phyloP scores from a whole-genome alignment of 192 early-diverging fungal species.

The Chytriomyces confervae region DNA sequence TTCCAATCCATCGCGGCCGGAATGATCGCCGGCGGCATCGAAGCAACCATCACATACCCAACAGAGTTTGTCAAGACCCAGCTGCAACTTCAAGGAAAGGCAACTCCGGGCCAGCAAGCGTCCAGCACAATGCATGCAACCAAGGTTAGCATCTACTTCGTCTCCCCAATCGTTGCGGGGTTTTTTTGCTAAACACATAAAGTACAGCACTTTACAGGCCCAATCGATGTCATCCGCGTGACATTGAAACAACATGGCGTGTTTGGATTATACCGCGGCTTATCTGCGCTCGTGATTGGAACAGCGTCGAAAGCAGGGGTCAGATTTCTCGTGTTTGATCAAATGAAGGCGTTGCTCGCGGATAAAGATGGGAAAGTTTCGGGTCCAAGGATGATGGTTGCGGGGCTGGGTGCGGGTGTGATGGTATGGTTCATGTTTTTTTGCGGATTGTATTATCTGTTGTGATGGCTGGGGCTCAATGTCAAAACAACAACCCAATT shows the following conservation, averaged over 20 bases:
- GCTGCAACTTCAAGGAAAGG: conserved; percentile 81
- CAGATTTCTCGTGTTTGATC: conserved; percentile 90
- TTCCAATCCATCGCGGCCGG: conserved; percentile 81
- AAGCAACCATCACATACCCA: conserved; percentile 91
- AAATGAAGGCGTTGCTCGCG: conserved; percentile 73
- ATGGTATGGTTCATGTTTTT: background rate
- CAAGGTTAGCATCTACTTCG: no score
- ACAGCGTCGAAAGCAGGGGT: conserved; percentile 92
- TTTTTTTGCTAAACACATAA: background rate
- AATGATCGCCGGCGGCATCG: conserved; percentile 86
- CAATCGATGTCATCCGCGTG: conserved; percentile 76
- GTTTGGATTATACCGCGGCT: conserved; percentile 80
- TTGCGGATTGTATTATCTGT: conserved; percentile 77
- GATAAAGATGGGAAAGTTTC: conserved; percentile 73
- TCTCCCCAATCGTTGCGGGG: background rate
- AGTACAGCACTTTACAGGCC: conserved; percentile 71
- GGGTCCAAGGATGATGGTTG: conserved; percentile 65
- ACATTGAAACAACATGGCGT: conserved; percentile 79
- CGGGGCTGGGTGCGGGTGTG: conserved; percentile 23
- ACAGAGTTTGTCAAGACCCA: conserved; percentile 97
- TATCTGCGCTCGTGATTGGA: conserved; percentile 89
- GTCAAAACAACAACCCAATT: conserved; percentile 57
- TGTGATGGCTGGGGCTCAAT: no score
- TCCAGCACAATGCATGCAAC: conserved; percentile 9
- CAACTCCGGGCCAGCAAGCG: background rate